phyloP scores from a whole-genome alignment of 768 basidiomycete genomes.

The Erythrobasidium yunnanense region DNA sequence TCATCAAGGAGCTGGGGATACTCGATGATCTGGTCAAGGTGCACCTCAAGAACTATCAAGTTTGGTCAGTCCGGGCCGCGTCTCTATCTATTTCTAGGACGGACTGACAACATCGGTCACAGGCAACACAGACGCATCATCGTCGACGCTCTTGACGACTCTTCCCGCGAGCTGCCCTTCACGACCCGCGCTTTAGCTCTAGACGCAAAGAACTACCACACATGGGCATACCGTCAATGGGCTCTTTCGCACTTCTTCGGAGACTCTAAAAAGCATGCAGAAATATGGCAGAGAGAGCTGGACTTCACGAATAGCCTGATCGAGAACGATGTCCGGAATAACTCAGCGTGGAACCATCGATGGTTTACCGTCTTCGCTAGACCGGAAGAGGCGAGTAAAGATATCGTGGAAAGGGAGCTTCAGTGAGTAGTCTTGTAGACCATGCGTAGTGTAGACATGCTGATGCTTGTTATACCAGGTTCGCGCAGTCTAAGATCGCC shows the following conservation, averaged over 20 bases:
- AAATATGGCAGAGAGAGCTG: slow-evolving; percentile 58
- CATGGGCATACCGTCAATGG: slow-evolving; percentile 98
- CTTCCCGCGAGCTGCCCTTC: slow-evolving; percentile 60
- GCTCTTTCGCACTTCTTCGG: slow-evolving; percentile 62
- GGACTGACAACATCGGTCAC: no score
- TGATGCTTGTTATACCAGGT: slow-evolving; percentile 47
- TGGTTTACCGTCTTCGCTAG: slow-evolving; percentile 76
- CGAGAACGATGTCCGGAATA: slow-evolving; percentile 72
- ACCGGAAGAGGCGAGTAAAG: slow-evolving; percentile 53
- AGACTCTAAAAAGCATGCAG: not conserved
- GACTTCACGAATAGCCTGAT: slow-evolving; percentile 62
- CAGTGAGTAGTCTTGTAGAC: slow-evolving; percentile 49
- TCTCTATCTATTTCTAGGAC: no score
- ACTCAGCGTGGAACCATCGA: slow-evolving; percentile 94
- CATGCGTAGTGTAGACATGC: not conserved
- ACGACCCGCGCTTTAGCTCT: slow-evolving; percentile 58
- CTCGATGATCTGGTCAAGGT: slow-evolving; percentile 78
- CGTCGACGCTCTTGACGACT: slow-evolving; percentile 41
- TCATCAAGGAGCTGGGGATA: slow-evolving; percentile 65
- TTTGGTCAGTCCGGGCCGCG: slow-evolving; percentile 65
- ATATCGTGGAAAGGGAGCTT: slow-evolving; percentile 58
- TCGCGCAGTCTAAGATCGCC: slow-evolving; percentile 69
- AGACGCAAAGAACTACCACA: slow-evolving; percentile 96
- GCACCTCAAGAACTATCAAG: slow-evolving; percentile 91
- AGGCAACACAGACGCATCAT: slow-evolving; percentile 47